Base-by-base conservation (phyloP, 768 basidiomycete species). In the Boletus sensibilis region DNA sequence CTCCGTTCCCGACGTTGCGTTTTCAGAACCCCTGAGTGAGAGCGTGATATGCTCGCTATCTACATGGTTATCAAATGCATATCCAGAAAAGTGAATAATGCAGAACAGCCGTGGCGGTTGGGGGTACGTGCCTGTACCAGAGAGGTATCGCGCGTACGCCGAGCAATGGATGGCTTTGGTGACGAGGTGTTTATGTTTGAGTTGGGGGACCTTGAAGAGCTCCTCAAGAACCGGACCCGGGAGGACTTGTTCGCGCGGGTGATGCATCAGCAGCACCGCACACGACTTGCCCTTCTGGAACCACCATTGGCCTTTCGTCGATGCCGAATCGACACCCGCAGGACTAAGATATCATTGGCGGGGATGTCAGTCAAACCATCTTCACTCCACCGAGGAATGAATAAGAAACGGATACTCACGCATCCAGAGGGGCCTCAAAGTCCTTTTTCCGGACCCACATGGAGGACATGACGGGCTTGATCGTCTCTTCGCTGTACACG, bases 401-500 rank as follows among this genome's bases (percentile, higher is more conserved):
- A 12, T 1, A 14, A 31, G 20, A 27, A 11, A 34, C 16, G 10
- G 25, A 29, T n/a, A 20, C 62, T 9, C 27, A 70, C 63, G 51
- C 40, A 12, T 63, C 35, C 1, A 44, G 37, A 1, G 50, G 59
- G 4, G 59, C 38, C 13, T 39, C 53, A 20, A 71, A 61, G 0
- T 67, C 63, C 31, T 51, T 55, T 5, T 38, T 23, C 18, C 58
- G 55, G 5, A 57, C 54, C 51, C 56, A 58, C 29, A 53, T 53
- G 18, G 47, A 46, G n/a, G 25, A 20, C 27, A 46, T 45, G 44
- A 45, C n/a, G 4, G 27, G 12, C n/a, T 45, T 29, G 25, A 38
- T 16, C n/a, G 52, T 16, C n/a, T 46, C 23, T 13, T 35, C 7
- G 14, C 43, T 41, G 10, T 40, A 52, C 10, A 53, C 44, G 8